Evolutionary conservation across 108 stramenopile genomes (phyloP).

Genomic region (Hondaea fermentalgiana): DNA sequence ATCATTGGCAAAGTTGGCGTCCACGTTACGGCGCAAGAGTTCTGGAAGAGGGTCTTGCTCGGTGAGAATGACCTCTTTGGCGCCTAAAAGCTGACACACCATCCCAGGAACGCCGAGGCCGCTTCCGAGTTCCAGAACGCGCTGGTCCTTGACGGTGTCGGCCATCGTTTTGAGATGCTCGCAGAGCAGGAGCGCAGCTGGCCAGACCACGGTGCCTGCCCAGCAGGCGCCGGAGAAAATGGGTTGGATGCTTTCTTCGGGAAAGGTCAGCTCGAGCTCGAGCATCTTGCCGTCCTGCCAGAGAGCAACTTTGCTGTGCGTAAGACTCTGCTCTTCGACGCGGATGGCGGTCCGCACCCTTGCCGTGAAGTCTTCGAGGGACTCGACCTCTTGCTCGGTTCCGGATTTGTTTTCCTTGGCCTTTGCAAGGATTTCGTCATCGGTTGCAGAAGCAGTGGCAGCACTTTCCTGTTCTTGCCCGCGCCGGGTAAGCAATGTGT

Average conservation of each 20-base stretch:
- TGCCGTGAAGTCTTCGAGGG: background rate
- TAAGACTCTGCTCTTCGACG: background rate
- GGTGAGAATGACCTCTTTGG: background rate
- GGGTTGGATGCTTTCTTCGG: background rate
- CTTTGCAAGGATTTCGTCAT: background rate
- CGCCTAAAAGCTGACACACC: background rate
- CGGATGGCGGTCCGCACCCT: background rate
- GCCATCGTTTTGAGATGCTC: background rate
- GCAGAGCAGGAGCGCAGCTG: background rate
- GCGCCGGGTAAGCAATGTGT: no score
- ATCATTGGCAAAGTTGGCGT: background rate
- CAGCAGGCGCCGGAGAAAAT: conserved; percentile 10
- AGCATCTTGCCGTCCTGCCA: background rate
- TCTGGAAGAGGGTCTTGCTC: conserved; percentile 9
- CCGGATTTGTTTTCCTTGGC: background rate
- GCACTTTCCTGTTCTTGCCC: no score
- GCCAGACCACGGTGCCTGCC: conserved; percentile 7
- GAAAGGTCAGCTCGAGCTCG: background rate
- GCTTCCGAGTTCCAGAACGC: background rate
- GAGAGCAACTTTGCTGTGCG: background rate
- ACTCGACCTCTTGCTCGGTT: background rate
- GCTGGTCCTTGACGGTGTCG: background rate
- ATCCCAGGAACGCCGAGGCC: background rate
- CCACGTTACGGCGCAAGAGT: background rate
- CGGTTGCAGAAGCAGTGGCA: background rate